Base-by-base conservation (phyloP, 1,139 yeast genomes). In the Kluyveromyces sp. region DNA sequence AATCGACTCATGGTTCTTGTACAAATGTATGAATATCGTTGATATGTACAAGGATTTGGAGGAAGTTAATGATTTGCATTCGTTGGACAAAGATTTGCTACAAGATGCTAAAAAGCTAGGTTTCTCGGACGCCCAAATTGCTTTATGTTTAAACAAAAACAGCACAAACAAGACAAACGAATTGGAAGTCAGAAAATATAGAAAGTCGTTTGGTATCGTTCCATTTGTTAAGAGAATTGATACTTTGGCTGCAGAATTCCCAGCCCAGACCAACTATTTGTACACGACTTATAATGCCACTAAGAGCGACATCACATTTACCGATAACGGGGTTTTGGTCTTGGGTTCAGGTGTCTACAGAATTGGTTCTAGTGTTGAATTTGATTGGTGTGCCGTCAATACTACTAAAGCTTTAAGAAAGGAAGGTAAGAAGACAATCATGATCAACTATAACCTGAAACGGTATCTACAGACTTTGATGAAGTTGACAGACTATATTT, bases 321-420 rank as follows among this genome's bases (percentile, higher is more conserved):
- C 86, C 60, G 97, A 90, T 53, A 78, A 86, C 55, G 97, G 98
- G 61, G 83, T 94, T 53, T 74, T 92, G 79, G 98, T 92, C 39
- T 75, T 92, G 57, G 98, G 98, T 47, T 90, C 97, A 8, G 98
- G 98, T 72, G 98, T 92, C 46, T 92, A 92, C 77, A 81, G 98
- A 70, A 92, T 92, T 65, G 98, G 98, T 50, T 90, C 97, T 3
- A 90, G 97, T 28, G 98, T 92, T 50, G 98, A 92, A 71, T 92
- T 92, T 60, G 98, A 92, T 70, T 92, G 98, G 98, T 92, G 98
- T 77, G 98, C 97, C 44, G 98, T 92, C 52, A 80, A 95, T 51
- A 85, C 98, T 49, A 97, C 95, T 48, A 83, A 97, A 66, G 89
- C 97, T 41, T 78, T 92, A 61, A 82, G 98, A 69, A 83, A 80